Conservation (phyloP, 805 yeast species). For the Ogataea naganishii region DNA sequence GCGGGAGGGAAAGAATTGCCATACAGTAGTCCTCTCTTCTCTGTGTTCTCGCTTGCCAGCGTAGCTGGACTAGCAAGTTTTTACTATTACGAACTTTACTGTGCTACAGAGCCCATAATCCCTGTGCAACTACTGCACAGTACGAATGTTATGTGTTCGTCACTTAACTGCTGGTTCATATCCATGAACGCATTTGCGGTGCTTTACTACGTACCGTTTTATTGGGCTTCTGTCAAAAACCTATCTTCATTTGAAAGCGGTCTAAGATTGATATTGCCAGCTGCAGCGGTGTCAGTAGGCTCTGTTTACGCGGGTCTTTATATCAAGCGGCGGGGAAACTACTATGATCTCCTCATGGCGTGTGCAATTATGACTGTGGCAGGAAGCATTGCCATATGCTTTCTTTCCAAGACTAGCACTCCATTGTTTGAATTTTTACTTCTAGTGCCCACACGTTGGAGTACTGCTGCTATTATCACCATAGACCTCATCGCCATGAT, state of each 20-base stretch:
- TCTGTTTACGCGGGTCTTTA: slow-evolving; percentile 59
- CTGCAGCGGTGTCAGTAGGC: slow-evolving; percentile 59
- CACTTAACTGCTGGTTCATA: slow-evolving; percentile 60
- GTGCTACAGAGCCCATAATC: slow-evolving; percentile 59
- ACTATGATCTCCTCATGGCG: too few species aligned
- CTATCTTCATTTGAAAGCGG: slow-evolving; percentile 25
- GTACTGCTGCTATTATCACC: slow-evolving; percentile 61
- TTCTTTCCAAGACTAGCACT: slow-evolving; percentile 52
- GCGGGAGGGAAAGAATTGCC: slow-evolving; percentile 51
- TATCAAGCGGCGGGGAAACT: too few species aligned
- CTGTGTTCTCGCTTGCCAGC: too few species aligned
- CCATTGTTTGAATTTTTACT: slow-evolving; percentile 34
- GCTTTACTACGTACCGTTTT: slow-evolving; percentile 66
- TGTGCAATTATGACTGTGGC: too few species aligned
- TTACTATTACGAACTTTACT: slow-evolving; percentile 38
- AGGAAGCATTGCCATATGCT: too few species aligned
- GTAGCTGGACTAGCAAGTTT: slow-evolving; percentile 30
- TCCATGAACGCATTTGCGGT: slow-evolving; percentile 60
- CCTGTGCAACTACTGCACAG: slow-evolving; percentile 52
- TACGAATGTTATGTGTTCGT: slow-evolving; percentile 55
- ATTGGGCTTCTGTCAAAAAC: slow-evolving; percentile 26
- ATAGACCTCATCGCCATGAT: slow-evolving; percentile 67
- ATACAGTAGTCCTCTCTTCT: slow-evolving; percentile 34
- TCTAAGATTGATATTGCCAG: slow-evolving; percentile 41
- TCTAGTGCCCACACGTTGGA: slow-evolving; percentile 49